These are phyloP conservation scores for Suillus discolor DNA, from an alignment of 768 basidiomycete genomes.

Conservation along the genomic window DNA sequence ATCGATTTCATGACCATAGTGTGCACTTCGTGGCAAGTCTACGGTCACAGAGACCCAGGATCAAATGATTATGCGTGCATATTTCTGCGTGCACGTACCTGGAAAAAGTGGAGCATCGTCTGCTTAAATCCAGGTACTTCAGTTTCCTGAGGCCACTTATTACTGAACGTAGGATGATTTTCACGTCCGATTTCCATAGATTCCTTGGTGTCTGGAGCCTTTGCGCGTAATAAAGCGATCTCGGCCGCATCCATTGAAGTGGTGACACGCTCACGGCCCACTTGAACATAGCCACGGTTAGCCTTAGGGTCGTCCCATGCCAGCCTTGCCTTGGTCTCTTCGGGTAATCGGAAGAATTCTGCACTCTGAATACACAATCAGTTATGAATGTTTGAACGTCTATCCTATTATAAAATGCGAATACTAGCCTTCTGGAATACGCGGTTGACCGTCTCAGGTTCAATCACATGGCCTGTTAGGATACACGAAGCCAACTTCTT, in stretches of 20 bases:
- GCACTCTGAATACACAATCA: constrained; percentile 53
- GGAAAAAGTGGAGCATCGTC: constrained; percentile 77
- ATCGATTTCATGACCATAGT: constrained; percentile 81
- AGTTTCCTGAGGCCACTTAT: constrained; percentile 73
- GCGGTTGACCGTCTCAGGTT: constrained; percentile 52
- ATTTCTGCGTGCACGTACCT: constrained; percentile 38
- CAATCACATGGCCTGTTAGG: constrained; percentile 72
- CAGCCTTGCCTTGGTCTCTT: constrained; percentile 54
- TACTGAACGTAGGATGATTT: constrained; percentile 76
- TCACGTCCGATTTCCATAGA: constrained; percentile 90
- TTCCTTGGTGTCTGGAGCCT: constrained; percentile 83
- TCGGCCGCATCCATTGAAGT: constrained; percentile 62
- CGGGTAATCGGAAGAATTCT: constrained; percentile 71
- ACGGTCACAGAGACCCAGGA: constrained; percentile 17
- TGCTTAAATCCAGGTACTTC: constrained; percentile 68
- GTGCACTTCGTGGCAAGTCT: constrained; percentile 80
- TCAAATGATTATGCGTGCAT: not conserved
- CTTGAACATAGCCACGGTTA: constrained; percentile 81
- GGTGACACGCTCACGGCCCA: constrained; percentile 83
- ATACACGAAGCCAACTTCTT: constrained; percentile 81
- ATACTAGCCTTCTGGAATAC: constrained; percentile 64
- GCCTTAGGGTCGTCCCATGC: constrained; percentile 86
- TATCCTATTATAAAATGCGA: not conserved
- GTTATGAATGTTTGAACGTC: not conserved
- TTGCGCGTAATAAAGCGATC: constrained; percentile 71